Base-by-base conservation (phyloP, 306 rosid species). In the Macrotyloma uniflorum region DNA sequence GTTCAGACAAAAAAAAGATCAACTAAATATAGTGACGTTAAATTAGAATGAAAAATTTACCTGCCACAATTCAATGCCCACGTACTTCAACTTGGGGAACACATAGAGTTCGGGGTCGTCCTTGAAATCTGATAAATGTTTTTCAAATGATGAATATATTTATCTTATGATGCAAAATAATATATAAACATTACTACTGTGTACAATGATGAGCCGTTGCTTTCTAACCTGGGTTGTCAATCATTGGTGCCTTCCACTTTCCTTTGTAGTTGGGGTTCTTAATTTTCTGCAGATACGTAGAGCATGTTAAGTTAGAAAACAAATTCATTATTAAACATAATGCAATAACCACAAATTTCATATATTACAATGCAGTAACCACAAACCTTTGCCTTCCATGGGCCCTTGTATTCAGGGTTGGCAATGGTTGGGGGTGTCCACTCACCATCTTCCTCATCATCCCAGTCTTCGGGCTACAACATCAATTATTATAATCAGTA, bases 381-480 rank as follows among this genome's bases (percentile, higher is more conserved):
- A 86, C 91, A 70, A 74, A 96, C 99, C 99, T 96, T 93, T 54
- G 98, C 83, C 80, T 78, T 86, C 99, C 99, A 96, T 85, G 92
- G 94, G 72, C 99, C 99, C 86, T 91, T 93, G 94, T 93, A 96
- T 59, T 93, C 99, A 5, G 99, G 99, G 82, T 96, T 96, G 63
- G 99, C 83, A 80, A 90, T 86, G 86, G 99, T 96, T 81, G 99
- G 99, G 62, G 96, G 68, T 2, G 98, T 91, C 99, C 99, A 96
- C 86, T 96, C 98, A 84, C 99, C 99, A 85, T 96, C 99, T 88
- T 96, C 99, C 86, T 91, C 98, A 78, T 96, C 99, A 89, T 96
- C 98, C 99, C 99, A 96, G 66, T 96, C 99, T 75, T 96, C 98
- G 0, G 99, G 98, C 99, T 96, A 84, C 77, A 84, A 57, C 58